A percentile compares a stretch with the other conserved stretches of the same genome.
Evolutionary conservation across 208 protist species (phyloP).

Genomic region (Trypanosoma avium): DNA sequence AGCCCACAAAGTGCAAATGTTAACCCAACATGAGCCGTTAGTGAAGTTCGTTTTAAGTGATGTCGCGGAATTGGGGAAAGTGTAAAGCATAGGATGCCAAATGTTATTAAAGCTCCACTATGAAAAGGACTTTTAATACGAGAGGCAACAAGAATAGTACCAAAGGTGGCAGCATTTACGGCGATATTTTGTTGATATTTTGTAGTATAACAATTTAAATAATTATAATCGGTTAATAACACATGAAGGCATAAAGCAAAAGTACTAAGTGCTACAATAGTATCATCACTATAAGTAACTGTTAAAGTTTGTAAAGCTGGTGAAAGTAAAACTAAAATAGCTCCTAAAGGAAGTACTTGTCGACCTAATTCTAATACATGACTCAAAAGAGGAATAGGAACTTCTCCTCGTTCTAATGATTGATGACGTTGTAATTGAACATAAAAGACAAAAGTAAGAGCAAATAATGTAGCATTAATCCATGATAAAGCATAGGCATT

Average conservation of each 20-base stretch:
- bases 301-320: slow-evolving; percentile 85
- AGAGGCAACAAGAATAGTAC: slow-evolving; percentile 82
- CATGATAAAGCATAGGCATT: slow-evolving; percentile 45
- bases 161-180: slow-evolving; percentile 84
- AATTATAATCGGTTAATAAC: slow-evolving; percentile 83
- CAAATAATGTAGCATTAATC: slow-evolving; percentile 50
- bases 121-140: slow-evolving; percentile 65
- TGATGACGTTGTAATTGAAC: slow-evolving; percentile 32
- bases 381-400: slow-evolving; percentile 27
- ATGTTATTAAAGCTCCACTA: slow-evolving; percentile 76
- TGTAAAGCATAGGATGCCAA: slow-evolving; percentile 84
- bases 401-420: slow-evolving; percentile 17
- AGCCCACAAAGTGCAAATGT: slow-evolving; percentile 67
- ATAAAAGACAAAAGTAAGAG: slow-evolving; percentile 41
- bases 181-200: slow-evolving; percentile 65
- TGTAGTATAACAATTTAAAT: slow-evolving; percentile 74
- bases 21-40: slow-evolving; percentile 61
- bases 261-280: slow-evolving; percentile 84
- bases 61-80: slow-evolving; percentile 80
- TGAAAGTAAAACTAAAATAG: slow-evolving; percentile 67
- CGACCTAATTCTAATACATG: slow-evolving; percentile 50
- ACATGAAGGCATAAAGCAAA: slow-evolving; percentile 81
- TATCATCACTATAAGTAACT: slow-evolving; percentile 86
- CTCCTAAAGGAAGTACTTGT: slow-evolving; percentile 54
- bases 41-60: slow-evolving; percentile 53